Base-by-base conservation (phyloP, 805 yeast species). In the Yamadazyma kitorensis region DNA sequence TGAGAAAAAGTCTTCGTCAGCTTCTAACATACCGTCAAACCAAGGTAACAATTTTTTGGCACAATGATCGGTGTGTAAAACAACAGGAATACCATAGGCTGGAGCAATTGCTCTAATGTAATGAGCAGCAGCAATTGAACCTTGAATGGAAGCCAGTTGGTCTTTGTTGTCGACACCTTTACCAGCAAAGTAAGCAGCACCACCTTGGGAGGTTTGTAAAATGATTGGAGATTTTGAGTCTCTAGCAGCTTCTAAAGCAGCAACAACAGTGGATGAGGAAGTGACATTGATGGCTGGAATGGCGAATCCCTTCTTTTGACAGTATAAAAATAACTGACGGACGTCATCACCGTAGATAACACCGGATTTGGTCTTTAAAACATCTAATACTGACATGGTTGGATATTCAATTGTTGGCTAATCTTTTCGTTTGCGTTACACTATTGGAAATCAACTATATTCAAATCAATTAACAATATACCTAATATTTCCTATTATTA, bases 111-210 rank as follows among this genome's bases (percentile, higher is more conserved):
- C 61, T 74, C 97, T 86, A 69, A 93, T 82, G 80, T 84, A 93
- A 76, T 86, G 96, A 48, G 95, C 98, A 60, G 97, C 98, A 55
- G 98, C 96, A 60, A 93, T 63, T 60, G 95, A 70, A 70, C 98
- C 98, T 41, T 80, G 82, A 69, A 93, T 86, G 45, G 98, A 83
- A 43, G 98, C 98, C 57, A 73, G 72, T 75, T 93, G 98, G 76
- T 86, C 82, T 57, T 75, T 76, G 85, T 93, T 93, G 65, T 78
- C 76, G 53, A 93, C 88, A 74, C 98, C 98, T 81, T 93, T 93
- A 74, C 98, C 98, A 48, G 98, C 98, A 65, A 93, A 93, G 86
- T 80, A 93, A 47, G 98, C 98, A 52, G 98, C 95, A 77, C 98
- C 98, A 75, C 98, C 98, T 70, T 93, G 88, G 43, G 98, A 91